phyloP scores from a whole-genome alignment of 768 basidiomycete species.

The Tulasnella sp. region DNA sequence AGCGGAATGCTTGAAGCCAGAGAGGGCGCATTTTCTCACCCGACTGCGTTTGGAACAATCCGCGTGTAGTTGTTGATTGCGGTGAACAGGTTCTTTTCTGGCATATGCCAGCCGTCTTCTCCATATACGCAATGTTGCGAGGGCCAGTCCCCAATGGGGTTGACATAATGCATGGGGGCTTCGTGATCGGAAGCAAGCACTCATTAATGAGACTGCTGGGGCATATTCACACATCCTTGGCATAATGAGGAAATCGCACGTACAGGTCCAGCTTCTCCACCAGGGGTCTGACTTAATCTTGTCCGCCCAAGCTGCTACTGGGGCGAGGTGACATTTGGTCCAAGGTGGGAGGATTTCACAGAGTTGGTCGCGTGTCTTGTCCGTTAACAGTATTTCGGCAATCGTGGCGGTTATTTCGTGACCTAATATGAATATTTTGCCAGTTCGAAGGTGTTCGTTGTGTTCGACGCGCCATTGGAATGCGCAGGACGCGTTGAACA shows the following conservation, averaged over 20 bases:
- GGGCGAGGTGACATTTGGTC: constrained; percentile 75
- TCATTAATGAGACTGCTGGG: background rate
- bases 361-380: constrained; percentile 66
- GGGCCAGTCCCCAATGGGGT: constrained; percentile 76
- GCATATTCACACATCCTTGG: background rate
- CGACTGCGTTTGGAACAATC: constrained; percentile 9
- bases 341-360: constrained; percentile 64
- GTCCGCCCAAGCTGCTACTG: constrained; percentile 91
- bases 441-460: background rate
- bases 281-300: constrained; percentile 50
- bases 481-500: constrained; percentile 7
- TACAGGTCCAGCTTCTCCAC: constrained; percentile 34
- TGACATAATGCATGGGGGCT: constrained; percentile 73
- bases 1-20: no score
- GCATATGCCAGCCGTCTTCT: constrained; percentile 68
- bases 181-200: no score
- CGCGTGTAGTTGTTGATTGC: constrained; percentile 33
- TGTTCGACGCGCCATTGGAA: background rate
- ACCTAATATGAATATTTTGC: constrained; percentile 49
- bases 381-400: constrained; percentile 85
- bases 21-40: no score
- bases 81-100: constrained; percentile 68
- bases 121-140: constrained; percentile 77
- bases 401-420: constrained; percentile 95
- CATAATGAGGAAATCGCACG: background rate